Evolutionary conservation across 116 monocot genomes (phyloP), one percentile per base, ranked within the genome.

Genomic region (Dioscorea cayenensis): DNA sequence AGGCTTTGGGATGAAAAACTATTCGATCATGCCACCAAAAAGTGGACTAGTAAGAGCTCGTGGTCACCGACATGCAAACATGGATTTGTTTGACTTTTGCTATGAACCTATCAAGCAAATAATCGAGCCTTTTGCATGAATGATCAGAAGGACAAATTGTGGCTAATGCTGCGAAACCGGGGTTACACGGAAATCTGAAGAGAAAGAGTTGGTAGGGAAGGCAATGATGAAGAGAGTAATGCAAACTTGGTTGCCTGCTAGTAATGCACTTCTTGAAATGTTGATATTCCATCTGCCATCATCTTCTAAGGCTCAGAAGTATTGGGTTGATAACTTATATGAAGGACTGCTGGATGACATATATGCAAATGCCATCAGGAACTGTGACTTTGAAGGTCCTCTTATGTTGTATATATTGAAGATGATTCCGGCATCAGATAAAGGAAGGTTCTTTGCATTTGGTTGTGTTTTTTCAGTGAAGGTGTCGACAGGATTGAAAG

Each of bases 241-340:
- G 67, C 75, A 25, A 58, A 51, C 68, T 38, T 48, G 52, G 60
- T 52, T 22, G 35, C 60, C 43, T 75, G 75, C 38, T 58, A 75
- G 67, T 48, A 62, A 28, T 60, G 71, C 71, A 1, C 60, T 71
- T 14, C 60, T 71, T 10, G 71, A 60, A 36, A 71, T 59, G 71
- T 37, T 71, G 71, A 71, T 71, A 14, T 71, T 71, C 21, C 60
- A 71, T 60, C 71, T 71, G 2, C 60, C 71, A 11, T 71, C 60
- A 1, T 36, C 71, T 36, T 14, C 36, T 7, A 71, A 60, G 60
- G 75, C 67, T 14, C 67, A 67, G 49, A 65, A 65, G 29, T 65
- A 65, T 13, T 35, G 65, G 4, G 65, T 65, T n/a, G n/a, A n/a
- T n/a, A 65, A 65, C 28, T 36, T 65, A 14, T 65, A 65, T 36